These are phyloP conservation scores for Candida verbasci DNA, from an alignment of 805 yeast species.

Conservation along the genomic window DNA sequence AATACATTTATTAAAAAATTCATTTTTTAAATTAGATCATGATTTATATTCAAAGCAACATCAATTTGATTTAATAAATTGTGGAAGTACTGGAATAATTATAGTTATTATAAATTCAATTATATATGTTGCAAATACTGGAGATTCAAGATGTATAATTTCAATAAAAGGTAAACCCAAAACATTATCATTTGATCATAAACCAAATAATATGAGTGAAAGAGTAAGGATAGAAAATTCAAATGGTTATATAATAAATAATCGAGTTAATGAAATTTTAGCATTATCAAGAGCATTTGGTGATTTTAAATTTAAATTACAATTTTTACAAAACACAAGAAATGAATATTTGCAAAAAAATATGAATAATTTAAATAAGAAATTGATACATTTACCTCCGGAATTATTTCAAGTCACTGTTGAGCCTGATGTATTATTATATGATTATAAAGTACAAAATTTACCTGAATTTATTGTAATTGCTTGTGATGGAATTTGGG, in stretches of 20 bases:
- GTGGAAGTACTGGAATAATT: constrained; percentile 41
- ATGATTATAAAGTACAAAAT: constrained; percentile 20
- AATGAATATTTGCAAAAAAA: constrained; percentile 29
- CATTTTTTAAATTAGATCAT: constrained; percentile 35
- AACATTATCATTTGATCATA: constrained; percentile 42
- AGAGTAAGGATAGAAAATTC: constrained; percentile 39
- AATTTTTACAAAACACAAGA: constrained; percentile 25
- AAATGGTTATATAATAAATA: constrained; percentile 32
- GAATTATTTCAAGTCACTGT: constrained; percentile 40
- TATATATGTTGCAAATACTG: constrained; percentile 64
- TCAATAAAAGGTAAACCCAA: constrained; percentile 60
- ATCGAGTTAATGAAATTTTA: constrained; percentile 39
- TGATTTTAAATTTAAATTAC: constrained; percentile 39
- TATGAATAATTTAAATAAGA: constrained; percentile 15
- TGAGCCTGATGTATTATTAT: constrained; percentile 39
- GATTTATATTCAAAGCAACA: constrained; percentile 18
- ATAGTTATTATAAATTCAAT: constrained; percentile 25
- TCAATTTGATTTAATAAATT: constrained; percentile 21
- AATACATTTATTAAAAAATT: constrained; percentile 13
- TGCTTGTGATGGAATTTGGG: constrained; percentile 48
- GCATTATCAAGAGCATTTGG: constrained; percentile 45
- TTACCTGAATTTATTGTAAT: constrained; percentile 35
- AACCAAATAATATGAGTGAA: constrained; percentile 41
- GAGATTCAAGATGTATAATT: constrained; percentile 69
- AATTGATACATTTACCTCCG: constrained; percentile 36